Conservation (phyloP, 257 asterid genomes). For the Nemophila menziesii region DNA sequence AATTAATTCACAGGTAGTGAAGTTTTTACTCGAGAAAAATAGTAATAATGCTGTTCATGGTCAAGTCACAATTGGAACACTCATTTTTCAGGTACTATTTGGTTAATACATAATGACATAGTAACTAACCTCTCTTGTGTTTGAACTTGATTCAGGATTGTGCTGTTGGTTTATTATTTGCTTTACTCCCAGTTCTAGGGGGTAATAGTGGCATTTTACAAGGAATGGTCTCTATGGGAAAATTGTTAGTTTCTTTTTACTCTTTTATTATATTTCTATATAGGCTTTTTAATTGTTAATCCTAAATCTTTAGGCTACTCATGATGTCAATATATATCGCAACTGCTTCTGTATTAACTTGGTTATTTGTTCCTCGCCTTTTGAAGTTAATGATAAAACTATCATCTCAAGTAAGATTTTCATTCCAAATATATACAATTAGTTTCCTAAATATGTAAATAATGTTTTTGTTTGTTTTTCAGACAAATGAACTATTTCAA, state of each 20-base stretch:
- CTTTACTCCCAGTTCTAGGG: conserved; percentile 86
- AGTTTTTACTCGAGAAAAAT: conserved; percentile 74
- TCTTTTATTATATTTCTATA: background rate
- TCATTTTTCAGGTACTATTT: conserved; percentile 79
- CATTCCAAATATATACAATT: conserved; percentile 4
- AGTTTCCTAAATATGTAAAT: conserved; percentile 15
- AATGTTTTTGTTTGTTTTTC: conserved; percentile 25
- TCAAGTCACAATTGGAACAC: conserved; percentile 95
- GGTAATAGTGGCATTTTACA: conserved; percentile 76
- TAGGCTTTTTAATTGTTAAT: conserved; percentile 1
- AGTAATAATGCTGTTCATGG: conserved; percentile 66
- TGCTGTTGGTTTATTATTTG: conserved; percentile 91
- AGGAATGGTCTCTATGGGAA: conserved; percentile 88
- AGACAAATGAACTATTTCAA: conserved; percentile 93
- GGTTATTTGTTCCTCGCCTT: conserved; percentile 79
- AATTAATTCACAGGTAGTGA: conserved; percentile 48
- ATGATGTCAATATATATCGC: conserved; percentile 53
- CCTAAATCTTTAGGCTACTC: conserved; percentile 49
- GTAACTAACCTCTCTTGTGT: conserved; percentile 1
- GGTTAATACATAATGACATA: no score
- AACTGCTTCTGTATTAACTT: conserved; percentile 62
- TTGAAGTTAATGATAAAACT: conserved; percentile 76
- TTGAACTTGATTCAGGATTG: conserved; percentile 47
- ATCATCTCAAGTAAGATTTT: conserved; percentile 70
- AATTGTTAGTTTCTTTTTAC: conserved; percentile 39